Evolutionary conservation across 2,329 filamentous ascomycete species (phyloP), one percentile per base, ranked within the genome.

Genomic region (Helminthosporium solani): DNA sequence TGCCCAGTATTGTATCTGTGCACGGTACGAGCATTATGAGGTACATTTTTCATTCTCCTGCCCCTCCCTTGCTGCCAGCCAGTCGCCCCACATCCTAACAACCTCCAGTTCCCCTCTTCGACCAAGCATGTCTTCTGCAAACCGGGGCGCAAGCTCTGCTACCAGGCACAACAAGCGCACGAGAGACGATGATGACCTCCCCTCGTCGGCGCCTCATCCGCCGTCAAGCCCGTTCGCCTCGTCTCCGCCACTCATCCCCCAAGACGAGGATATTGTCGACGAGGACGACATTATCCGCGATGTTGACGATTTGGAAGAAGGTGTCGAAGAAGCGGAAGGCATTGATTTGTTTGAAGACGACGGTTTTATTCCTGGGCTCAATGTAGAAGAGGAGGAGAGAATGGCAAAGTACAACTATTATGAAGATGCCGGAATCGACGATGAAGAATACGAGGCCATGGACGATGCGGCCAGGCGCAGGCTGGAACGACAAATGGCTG

Each of bases 101-200:
- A 28, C 39, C 37, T 15, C 23, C 66, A 95, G 88, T 77, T 95
- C 90, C 70, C 90, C 91, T 68, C 79, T 95, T 50, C 85, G 86
- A 71, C 80, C 84, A 59, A 90, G 85, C 73, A 86, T 88, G 78
- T 84, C 86, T 50, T 91, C 90, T 55, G 90, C 85, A 61, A 96
- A 95, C 73, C 84, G 89, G 58, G 88, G 89, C 42, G 69, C 79
- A 46, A 71, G 73, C 15, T 73, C 73, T 42, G 60, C 74, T 53
- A 78, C 73, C 54, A 73, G 78, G 51, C 77, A 82, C 50, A 87
- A 87, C 53, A 87, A 87, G 70, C 80, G 85, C 60, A 76, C 78
- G 28, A 78, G 84, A 72, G 84, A 86, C 59, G 78, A 79, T 48
- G 84, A 86, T 57, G 80, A 83, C 42, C 64, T 77, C 34, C 75